Percentiles rank a stretch among this genome's conserved stretches.
Evolutionary conservation across 345 rosid species (phyloP).

Genomic region (Lenwebbia sp.): DNA sequence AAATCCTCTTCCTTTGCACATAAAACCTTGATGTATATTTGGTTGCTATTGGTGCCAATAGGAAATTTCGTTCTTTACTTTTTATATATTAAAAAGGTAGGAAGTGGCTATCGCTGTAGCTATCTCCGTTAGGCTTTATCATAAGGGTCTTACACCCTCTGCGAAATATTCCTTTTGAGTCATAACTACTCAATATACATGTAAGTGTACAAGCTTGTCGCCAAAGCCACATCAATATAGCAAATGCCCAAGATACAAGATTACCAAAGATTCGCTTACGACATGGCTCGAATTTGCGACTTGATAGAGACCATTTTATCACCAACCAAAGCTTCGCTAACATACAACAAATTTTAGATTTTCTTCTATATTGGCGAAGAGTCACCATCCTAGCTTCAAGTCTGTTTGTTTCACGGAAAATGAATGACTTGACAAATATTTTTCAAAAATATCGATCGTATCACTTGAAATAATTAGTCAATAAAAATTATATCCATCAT

Average conservation of each 20-base stretch:
- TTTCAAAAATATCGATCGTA: too few species aligned
- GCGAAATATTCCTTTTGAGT: background rate
- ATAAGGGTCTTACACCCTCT: fast-evolving
- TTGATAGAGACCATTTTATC: background rate
- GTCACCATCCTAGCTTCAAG: background rate
- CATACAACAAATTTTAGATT: background rate
- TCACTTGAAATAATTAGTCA: too few species aligned
- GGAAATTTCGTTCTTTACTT: background rate
- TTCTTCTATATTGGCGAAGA: background rate
- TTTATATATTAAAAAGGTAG: background rate
- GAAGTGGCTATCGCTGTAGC: fast-evolving
- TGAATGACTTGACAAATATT: too few species aligned
- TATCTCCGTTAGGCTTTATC: fast-evolving
- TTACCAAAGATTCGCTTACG: background rate
- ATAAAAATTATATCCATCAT: too few species aligned
- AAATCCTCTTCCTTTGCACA: background rate
- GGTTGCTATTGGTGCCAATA: background rate
- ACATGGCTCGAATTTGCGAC: background rate
- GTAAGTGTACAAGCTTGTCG: fast-evolving
- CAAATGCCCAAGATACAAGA: background rate
- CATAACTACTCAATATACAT: background rate
- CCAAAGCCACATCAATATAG: background rate
- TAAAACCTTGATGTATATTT: background rate
- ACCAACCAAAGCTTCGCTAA: background rate
- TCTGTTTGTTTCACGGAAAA: too few species aligned